Percentiles rank a stretch among this genome's conserved stretches.
These are phyloP conservation scores for Amaranthus palmeri DNA, from an alignment of 148 eudicot genomes.

Conservation along the genomic window DNA sequence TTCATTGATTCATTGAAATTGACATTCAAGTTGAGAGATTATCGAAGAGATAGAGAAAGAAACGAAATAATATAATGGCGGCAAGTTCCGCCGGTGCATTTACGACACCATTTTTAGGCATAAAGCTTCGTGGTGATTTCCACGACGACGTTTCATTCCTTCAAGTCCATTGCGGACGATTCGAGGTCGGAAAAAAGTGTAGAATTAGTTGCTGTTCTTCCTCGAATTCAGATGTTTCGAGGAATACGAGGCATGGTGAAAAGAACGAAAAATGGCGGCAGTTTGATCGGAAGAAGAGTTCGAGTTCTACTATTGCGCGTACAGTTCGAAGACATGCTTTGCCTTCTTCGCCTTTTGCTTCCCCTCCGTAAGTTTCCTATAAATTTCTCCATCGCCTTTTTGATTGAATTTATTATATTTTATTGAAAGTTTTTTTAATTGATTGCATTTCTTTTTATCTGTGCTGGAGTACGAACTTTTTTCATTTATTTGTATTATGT, in stretches of 20 bases:
- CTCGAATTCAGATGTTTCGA: slow-evolving; percentile 33
- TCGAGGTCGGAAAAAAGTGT: slow-evolving; percentile 22
- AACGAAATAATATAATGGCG: slow-evolving; percentile 27
- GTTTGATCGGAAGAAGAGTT: slow-evolving; percentile 34
- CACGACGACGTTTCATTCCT: slow-evolving; percentile 17
- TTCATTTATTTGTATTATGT: background rate
- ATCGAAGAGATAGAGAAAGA: background rate
- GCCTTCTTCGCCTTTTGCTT: slow-evolving; percentile 64
- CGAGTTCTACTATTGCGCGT: slow-evolving; percentile 9
- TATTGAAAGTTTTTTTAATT: background rate
- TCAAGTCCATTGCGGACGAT: slow-evolving; percentile 9
- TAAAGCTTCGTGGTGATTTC: slow-evolving; percentile 18
- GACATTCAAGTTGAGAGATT: slow-evolving; percentile 10
- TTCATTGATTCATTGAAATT: slow-evolving; percentile 9
- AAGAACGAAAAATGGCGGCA: slow-evolving; percentile 43
- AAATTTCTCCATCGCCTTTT: background rate
- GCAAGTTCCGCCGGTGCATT: slow-evolving; percentile 58
- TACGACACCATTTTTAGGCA: slow-evolving; percentile 36
- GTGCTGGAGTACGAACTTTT: background rate
- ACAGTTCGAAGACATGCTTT: slow-evolving; percentile 43
- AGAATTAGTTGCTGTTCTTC: slow-evolving; percentile 25
- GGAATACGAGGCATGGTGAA: slow-evolving; percentile 24
- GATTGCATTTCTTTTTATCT: background rate
- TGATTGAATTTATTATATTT: background rate
- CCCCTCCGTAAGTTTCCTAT: slow-evolving; percentile 35